Evolutionary conservation across 2,329 filamentous ascomycete species (phyloP).

Genomic region (Penicillium digitatum): DNA sequence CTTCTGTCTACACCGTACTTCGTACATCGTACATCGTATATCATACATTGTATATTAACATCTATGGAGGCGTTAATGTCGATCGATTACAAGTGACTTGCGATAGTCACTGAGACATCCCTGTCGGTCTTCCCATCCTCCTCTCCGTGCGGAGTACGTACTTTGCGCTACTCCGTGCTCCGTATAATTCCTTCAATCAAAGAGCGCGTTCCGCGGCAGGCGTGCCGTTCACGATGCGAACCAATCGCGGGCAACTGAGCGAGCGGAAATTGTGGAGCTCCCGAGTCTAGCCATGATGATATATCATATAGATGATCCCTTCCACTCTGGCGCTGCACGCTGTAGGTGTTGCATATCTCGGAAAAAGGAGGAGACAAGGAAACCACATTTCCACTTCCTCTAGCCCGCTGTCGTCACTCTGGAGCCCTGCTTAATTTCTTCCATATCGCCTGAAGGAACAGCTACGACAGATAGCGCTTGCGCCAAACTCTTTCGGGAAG

Average conservation of each 20-base stretch:
- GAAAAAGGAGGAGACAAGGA: neutral
- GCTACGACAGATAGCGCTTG: constrained; percentile 3
- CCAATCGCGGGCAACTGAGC: constrained; percentile 3
- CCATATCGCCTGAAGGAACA: neutral
- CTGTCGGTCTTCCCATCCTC: constrained; percentile 1
- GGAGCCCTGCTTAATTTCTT: constrained; percentile 2
- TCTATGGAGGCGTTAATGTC: neutral
- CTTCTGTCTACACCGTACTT: neutral
- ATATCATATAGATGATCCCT: neutral
- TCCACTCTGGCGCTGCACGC: neutral
- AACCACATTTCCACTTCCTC: neutral
- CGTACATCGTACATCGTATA: neutral
- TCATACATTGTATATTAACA: neutral
- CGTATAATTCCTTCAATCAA: neutral
- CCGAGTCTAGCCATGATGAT: neutral
- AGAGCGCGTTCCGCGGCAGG: constrained; percentile 27
- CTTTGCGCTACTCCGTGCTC: too few relatives aligned
- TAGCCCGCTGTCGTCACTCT: constrained; percentile 2
- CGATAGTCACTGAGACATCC: neutral
- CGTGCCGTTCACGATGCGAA: constrained; percentile 1
- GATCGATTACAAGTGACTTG: neutral
- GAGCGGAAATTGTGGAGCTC: neutral
- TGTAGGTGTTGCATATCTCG: neutral
- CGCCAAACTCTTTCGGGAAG: constrained; percentile 20
- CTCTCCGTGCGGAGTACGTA: neutral